These are phyloP conservation scores for Pseudogymnoascus sp. DNA, from an alignment of 2,329 filamentous ascomycete species.

Conservation along the genomic window DNA sequence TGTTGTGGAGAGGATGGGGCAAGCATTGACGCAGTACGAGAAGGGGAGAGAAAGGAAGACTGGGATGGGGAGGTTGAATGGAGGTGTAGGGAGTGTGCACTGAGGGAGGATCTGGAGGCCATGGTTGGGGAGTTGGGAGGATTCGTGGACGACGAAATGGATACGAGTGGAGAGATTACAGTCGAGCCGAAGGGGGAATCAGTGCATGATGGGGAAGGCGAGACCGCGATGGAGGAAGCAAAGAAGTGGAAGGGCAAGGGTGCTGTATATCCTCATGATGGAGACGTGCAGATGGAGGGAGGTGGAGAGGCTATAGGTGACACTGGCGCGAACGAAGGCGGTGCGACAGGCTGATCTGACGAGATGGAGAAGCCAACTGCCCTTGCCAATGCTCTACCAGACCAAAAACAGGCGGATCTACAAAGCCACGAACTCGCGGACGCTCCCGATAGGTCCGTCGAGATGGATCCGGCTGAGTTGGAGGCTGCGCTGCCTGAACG, in stretches of 20 bases:
- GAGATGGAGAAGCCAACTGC: neutral
- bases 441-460: neutral
- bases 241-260: conserved; percentile 13
- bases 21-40: neutral
- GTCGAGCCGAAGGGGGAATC: neutral
- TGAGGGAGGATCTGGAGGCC: neutral
- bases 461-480: neutral
- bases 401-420: neutral
- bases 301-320: conserved; percentile 15
- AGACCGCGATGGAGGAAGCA: conserved; percentile 14
- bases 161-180: neutral
- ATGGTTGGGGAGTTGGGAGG: neutral
- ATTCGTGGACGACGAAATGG: neutral
- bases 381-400: neutral
- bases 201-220: conserved; percentile 16
- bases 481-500: neutral
- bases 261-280: neutral
- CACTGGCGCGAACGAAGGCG: neutral
- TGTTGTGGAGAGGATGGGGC: neutral
- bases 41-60: neutral
- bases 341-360: neutral
- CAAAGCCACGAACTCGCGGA: neutral
- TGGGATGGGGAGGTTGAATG: neutral
- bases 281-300: neutral
- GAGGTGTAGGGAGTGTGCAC: conserved; percentile 3